phyloP scores from a whole-genome alignment of 805 yeast genomes.

The Teunomyces atbi region DNA sequence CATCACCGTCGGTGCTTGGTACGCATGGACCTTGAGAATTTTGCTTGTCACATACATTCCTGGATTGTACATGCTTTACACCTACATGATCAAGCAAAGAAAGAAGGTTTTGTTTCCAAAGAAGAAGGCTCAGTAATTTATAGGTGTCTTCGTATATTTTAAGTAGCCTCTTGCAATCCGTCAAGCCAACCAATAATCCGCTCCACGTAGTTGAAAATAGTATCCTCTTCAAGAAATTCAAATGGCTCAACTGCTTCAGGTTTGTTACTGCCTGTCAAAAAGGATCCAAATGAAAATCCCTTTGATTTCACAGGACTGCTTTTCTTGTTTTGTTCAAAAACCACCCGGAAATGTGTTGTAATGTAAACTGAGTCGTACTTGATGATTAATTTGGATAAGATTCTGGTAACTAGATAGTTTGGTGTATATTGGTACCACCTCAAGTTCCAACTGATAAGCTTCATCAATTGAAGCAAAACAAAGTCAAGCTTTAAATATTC shows the following conservation, averaged over 20 bases:
- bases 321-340: constrained; percentile 31
- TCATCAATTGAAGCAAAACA: constrained; percentile 34
- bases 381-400: constrained; percentile 42
- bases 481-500: constrained; percentile 35
- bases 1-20: constrained; percentile 45
- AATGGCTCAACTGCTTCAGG: constrained; percentile 10
- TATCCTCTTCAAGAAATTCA: constrained; percentile 31
- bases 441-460: constrained; percentile 57
- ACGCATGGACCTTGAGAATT: constrained; percentile 53
- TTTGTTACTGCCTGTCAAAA: constrained; percentile 6
- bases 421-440: constrained; percentile 64
- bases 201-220: constrained; percentile 32
- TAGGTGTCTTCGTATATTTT: neutral
- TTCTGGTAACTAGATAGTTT: constrained; percentile 36
- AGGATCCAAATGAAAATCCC: constrained; percentile 6
- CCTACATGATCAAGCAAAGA: constrained; percentile 89
- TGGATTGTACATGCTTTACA: constrained; percentile 79
- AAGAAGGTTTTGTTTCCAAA: constrained; percentile 56
- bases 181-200: constrained; percentile 30
- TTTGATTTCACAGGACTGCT: constrained; percentile 11
- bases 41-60: constrained; percentile 74
- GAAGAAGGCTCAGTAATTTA: constrained; percentile 11
- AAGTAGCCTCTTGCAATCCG: constrained; percentile 3
- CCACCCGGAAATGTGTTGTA: constrained; percentile 37
- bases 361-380: constrained; percentile 42